phyloP scores from a whole-genome alignment of 805 yeast genomes.

The Candida namnaoensis region DNA sequence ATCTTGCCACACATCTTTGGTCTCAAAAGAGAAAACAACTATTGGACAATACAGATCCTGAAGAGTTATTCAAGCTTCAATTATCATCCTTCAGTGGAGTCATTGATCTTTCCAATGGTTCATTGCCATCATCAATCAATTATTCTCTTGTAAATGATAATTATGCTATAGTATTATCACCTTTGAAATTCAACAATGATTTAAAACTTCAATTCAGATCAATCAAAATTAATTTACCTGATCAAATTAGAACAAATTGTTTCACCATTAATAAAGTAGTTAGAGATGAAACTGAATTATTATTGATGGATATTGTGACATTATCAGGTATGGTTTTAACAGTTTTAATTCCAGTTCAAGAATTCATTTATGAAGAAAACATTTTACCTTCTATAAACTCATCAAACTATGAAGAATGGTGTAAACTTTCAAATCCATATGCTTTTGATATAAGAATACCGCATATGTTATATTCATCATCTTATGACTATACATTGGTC shows the following conservation, averaged over 20 bases:
- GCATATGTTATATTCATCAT: constrained; percentile 38
- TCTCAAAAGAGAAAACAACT: not conserved
- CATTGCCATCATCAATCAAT: constrained; percentile 24
- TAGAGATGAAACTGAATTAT: constrained; percentile 11
- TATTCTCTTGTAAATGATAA: constrained; percentile 12
- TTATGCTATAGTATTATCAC: constrained; percentile 9
- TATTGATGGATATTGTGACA: constrained; percentile 49
- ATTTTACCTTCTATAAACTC: constrained; percentile 8
- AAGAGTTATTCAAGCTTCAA: constrained; percentile 8
- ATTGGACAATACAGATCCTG: constrained; percentile 9
- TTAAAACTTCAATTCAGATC: constrained; percentile 9
- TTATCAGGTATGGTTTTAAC: constrained; percentile 44
- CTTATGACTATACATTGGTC: constrained; percentile 37
- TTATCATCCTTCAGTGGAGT: constrained; percentile 11
- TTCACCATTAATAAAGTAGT: constrained; percentile 24
- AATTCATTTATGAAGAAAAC: constrained; percentile 25
- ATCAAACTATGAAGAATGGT: constrained; percentile 38
- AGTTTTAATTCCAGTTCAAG: constrained; percentile 29
- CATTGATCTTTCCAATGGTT: constrained; percentile 22
- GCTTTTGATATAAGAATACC: constrained; percentile 52
- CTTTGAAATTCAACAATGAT: constrained; percentile 15
- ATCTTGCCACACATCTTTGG: not conserved
- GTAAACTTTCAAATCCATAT: constrained; percentile 60
- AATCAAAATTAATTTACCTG: constrained; percentile 28
- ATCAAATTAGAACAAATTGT: constrained; percentile 25